Conservation (phyloP, 305 asterid species). For the Rubia peregrina region DNA sequence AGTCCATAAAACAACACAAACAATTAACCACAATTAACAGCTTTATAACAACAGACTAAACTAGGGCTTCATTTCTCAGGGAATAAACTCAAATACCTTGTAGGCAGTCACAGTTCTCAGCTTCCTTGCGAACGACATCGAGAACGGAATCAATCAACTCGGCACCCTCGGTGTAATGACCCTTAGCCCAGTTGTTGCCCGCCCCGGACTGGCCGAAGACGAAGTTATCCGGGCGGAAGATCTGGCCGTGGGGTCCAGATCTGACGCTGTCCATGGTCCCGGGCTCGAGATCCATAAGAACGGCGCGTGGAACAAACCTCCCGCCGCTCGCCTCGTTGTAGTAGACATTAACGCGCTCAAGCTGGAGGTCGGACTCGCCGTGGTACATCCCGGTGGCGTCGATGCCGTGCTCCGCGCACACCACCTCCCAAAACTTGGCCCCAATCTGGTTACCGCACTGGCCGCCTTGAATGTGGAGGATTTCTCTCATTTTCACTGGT, state of each 20-base stretch:
- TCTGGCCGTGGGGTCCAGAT: conserved; percentile 62
- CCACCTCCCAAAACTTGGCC: conserved; percentile 73
- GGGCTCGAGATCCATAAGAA: conserved; percentile 73
- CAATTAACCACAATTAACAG: background rate
- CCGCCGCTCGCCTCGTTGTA: conserved; percentile 68
- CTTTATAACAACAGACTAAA: background rate
- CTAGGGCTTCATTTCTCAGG: background rate
- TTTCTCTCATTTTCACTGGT: conserved; percentile 42
- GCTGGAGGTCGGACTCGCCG: conserved; percentile 57
- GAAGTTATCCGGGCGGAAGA: conserved; percentile 61
- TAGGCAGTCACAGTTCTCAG: conserved; percentile 65
- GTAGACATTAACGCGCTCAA: conserved; percentile 63
- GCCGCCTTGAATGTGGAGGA: conserved; percentile 73
- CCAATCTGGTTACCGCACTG: conserved; percentile 81
- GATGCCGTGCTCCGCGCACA: conserved; percentile 70
- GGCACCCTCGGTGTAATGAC: conserved; percentile 66
- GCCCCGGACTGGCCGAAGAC: conserved; percentile 71
- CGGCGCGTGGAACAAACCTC: conserved; percentile 63
- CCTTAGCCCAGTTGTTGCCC: conserved; percentile 68
- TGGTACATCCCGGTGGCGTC: conserved; percentile 58
- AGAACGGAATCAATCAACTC: conserved; percentile 70
- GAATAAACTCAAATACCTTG: conserved; percentile 35
- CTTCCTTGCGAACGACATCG: conserved; percentile 69
- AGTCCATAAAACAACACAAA: background rate
- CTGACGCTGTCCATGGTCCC: conserved; percentile 71